Base-by-base conservation (phyloP, 495 filamentous ascomycete species). In the Oleoguttula mirabilis region DNA sequence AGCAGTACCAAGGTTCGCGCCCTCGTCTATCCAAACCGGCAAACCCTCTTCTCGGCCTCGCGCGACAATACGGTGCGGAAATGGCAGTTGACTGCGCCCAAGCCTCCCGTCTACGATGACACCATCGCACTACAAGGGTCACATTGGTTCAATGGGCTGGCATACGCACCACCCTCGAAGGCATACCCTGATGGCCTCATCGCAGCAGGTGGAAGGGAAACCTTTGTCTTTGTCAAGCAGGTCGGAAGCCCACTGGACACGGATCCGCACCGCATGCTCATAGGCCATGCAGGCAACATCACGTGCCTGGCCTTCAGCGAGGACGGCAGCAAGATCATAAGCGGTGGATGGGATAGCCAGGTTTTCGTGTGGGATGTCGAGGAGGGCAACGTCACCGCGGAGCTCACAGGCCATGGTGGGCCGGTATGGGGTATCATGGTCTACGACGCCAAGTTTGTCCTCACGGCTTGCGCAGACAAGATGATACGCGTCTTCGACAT, bases 261-360 rank as follows among this genome's bases (percentile, higher is more conserved):
- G 40, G 81, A 86, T 64, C 84, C 92, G 8, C 79, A 88, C 54
- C 80, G 82, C 14, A 66, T 96, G 48, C 68, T 99, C 4, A 62
- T 94, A 33, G 92, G 92, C 14, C 92, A 99, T 57, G 65, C 68
- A 11, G 70, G 79, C 46, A 96, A 95, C 48, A 74, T 99, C 22
- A 95, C 88, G 56, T 67, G 88, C 1, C 61, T 99, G 21, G 86
- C 94, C 56, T 77, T 82, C 4, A 77, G 73, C 32, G 69, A 76
- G 4, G 75, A 80, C 39, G 76, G 75, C 2, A 71, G 61, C 14
- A 79, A 73, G 56, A 70, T 96, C 37, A 77, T 94, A 31, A 95
- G 88, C 54, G 90, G 85, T n/a, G 80, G 86, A 58, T 99, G 92
- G 92, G 92, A 99, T 59, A 72, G 74, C 28, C 79, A 85, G 27